Conservation (phyloP, 495 filamentous ascomycete species). For the Entonaema liquescens region DNA sequence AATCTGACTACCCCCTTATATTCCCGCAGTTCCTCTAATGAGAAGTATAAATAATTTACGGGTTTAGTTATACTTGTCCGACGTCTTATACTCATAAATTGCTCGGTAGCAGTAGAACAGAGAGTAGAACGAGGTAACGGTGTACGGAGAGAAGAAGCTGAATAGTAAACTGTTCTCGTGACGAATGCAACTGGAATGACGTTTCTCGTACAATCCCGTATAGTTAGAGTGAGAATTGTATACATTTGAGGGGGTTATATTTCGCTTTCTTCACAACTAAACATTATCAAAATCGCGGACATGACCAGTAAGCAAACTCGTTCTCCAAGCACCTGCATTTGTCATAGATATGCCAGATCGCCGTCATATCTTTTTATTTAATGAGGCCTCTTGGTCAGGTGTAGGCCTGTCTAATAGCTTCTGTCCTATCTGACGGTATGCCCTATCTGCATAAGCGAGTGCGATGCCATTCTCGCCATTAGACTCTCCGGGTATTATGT, state of each 20-base stretch:
- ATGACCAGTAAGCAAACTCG: background rate
- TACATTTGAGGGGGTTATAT: background rate
- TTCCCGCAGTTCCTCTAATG: no score
- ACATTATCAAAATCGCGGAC: background rate
- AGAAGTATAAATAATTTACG: no score
- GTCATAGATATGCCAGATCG: background rate
- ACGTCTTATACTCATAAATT: no score
- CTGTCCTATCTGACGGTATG: conserved; percentile 51
- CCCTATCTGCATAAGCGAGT: conserved; percentile 54
- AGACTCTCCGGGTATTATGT: conserved; percentile 47
- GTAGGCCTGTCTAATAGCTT: conserved; percentile 30
- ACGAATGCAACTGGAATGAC: background rate
- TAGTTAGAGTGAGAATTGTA: background rate
- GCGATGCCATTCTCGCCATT: conserved; percentile 40
- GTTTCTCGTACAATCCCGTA: background rate
- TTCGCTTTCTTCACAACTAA: background rate
- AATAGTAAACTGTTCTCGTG: background rate
- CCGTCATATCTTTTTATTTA: background rate
- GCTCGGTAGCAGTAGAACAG: no score
- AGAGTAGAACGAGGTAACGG: background rate
- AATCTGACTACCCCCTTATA: no score
- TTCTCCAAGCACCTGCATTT: background rate
- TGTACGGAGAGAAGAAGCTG: no score
- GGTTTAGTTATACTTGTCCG: no score
- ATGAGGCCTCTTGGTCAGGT: background rate